Evolutionary conservation across 2,329 filamentous ascomycete species (phyloP).

Genomic region (Hypoxylon sp.): DNA sequence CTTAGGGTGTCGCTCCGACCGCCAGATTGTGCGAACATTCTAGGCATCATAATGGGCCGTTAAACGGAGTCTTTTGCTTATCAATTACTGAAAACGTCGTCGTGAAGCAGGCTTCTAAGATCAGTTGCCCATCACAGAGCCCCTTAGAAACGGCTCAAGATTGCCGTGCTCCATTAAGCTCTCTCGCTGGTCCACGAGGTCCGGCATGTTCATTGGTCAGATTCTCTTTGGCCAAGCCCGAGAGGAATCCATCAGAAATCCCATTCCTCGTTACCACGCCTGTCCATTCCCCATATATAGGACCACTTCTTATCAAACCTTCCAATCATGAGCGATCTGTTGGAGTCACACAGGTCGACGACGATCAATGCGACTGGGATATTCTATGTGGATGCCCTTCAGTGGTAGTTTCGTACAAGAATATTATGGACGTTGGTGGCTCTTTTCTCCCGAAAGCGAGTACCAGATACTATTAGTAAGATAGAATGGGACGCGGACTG

Average conservation of each 20-base stretch:
- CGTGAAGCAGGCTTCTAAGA: conserved; percentile 46
- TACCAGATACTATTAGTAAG: conserved; percentile 18
- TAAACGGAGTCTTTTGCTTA: conserved; percentile 42
- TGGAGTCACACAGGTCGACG: conserved; percentile 43
- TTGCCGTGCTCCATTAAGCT: conserved; percentile 42
- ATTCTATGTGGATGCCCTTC: conserved; percentile 27
- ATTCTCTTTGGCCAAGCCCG: conserved; percentile 41
- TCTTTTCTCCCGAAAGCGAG: conserved; percentile 15
- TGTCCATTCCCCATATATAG: conserved; percentile 43
- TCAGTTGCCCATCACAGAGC: conserved; percentile 45
- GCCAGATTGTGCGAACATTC: conserved; percentile 39
- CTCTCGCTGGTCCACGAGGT: conserved; percentile 27
- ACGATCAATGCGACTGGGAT: conserved; percentile 43
- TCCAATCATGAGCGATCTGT: conserved; percentile 42
- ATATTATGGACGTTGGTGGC: conserved; percentile 21
- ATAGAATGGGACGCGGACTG: conserved; percentile 10
- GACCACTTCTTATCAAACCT: conserved; percentile 36
- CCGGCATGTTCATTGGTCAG: conserved; percentile 29
- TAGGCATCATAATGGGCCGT: conserved; percentile 42
- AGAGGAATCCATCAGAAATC: conserved; percentile 46
- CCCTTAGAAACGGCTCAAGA: conserved; percentile 44
- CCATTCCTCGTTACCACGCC: conserved; percentile 45
- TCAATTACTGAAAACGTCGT: conserved; percentile 45
- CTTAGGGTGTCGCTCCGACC: conserved; percentile 40
- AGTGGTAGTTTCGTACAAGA: conserved; percentile 29